Base-by-base conservation (phyloP, 1,284 basidiomycete species). In the Ceratorhiza oryzae-sativae region DNA sequence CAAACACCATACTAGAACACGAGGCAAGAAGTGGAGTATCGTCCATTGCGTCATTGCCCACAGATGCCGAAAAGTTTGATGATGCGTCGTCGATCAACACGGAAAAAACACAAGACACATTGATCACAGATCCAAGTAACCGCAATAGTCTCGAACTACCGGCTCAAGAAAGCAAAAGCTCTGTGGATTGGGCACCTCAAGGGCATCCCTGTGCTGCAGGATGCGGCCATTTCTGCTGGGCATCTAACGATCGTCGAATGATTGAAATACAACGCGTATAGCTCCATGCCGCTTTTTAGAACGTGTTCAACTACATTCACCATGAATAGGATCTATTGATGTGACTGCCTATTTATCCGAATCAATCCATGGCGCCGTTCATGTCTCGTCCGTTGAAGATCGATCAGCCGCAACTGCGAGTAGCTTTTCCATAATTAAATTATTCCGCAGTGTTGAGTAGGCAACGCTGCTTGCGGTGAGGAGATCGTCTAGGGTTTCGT, bases 181-280 rank as follows among this genome's bases (percentile, higher is more conserved):
- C 68, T 20, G 30, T 36, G 10, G 68, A 71, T 45, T 71, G 68
- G 68, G n/a, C 56, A 8, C 55, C 68, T 15, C 56, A 42, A 8
- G 87, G 86, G 3, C 86, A 87, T 77, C 82, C 82, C 0, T 89
- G 88, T 79, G 86, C 87, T n/a, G 84, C 87, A 67, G 88, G 88
- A 0, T 89, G 88, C 80, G 88, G 88, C 0, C 88, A 89, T 79
- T 83, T 82, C 72, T 89, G 88, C 76, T 89, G 87, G 87, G 83
- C 83, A 12, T 76, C 76, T 41, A 77, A 77, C 2, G 79, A 80
- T 73, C 72, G 81, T 80, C 45, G 51, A 20, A 48, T 55, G 6
- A 8, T 34, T 9, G 68, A 71, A 13, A 18, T 41, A 1, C 30
- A 41, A 25, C 56, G 41, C 30, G 10, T 49, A 13, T 60, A 71